Base-by-base conservation (phyloP, 371 early-diverging fungal genomes). In the Mortierella sp. region DNA sequence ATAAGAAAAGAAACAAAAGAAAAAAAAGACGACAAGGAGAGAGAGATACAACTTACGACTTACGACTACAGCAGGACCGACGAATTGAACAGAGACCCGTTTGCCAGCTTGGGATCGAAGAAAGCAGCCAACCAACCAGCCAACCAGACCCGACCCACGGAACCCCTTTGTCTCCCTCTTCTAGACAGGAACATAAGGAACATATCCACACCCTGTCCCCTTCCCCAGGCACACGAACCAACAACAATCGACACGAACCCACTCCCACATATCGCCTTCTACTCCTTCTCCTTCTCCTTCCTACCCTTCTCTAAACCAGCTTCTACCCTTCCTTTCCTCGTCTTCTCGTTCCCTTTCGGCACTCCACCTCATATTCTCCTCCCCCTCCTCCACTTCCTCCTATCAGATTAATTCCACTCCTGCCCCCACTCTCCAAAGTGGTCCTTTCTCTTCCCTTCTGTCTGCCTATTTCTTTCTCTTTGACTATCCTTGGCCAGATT, bases 201-300 rank as follows among this genome's bases (percentile, higher is more conserved):
- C 41, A 38, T 21, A 10, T 41, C 68, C 68, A 8, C 41, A 16
- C 68, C 35, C 38, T 2, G 10, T 2, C 35, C 68, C 21, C 68
- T 68, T 68, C 63, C 63, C 24, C 68, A 38, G 68, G 68, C 41
- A 68, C 51, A 51, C 51, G 51, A 51, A 51, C 41, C 21, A 21
- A 21, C 68, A 32, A 14, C 68, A 68, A 41, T 24, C 24, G 68
- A 68, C 24, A 68, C 68, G 68, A 68, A 41, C 24, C 51, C 21
- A 32, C 60, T 32, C 56, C 56, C 29, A 16, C 56, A 55, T n/a
- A 21, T n/a, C 56, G 27, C 56, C 56, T n/a, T 18, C 63, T 8
- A 35, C 43, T 10, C 41, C 41, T 10, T 38, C 24, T 35, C 11
- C 21, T 24, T 41, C 68, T 21, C 24, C 16, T 65, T 65, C 35